A percentile compares a stretch with the other conserved stretches of the same genome.
These are phyloP conservation scores for Colletotrichum plurivorum DNA, from an alignment of 2,329 filamentous ascomycete genomes.

Conservation along the genomic window DNA sequence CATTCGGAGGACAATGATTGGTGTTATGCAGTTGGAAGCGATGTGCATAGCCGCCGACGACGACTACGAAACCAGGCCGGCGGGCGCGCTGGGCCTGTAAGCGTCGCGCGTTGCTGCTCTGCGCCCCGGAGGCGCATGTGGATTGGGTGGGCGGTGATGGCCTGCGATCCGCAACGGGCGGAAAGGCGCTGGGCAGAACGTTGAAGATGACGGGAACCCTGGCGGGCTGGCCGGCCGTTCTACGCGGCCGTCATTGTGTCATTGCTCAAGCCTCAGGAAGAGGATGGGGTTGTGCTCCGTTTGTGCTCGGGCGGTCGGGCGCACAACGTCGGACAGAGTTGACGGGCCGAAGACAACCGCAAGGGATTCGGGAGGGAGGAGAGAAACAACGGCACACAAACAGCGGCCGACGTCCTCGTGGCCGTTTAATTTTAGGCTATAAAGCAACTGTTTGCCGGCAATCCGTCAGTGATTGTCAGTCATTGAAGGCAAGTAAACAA, in stretches of 20 bases:
- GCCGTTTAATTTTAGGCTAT: neutral
- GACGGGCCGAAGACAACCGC: conserved; percentile 12
- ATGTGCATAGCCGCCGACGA: conserved; percentile 40
- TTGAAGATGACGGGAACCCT: conserved; percentile 19
- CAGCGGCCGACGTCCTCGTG: neutral
- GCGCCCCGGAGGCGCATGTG: conserved; percentile 12
- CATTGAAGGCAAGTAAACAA: neutral
- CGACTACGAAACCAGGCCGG: conserved; percentile 10
- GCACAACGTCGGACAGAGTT: neutral
- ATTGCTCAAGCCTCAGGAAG: neutral
- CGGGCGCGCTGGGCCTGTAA: conserved; percentile 34
- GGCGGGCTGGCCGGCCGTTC: conserved; percentile 1
- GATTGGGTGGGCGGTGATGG: conserved; percentile 20
- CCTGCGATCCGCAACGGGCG: conserved; percentile 28
- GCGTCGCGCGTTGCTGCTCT: conserved; percentile 7
- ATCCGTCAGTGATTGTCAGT: neutral
- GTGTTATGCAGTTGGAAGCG: conserved; percentile 39
- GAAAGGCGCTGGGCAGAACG: conserved; percentile 7
- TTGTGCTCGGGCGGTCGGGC: conserved; percentile 2
- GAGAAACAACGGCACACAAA: conserved; percentile 8
- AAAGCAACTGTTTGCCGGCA: conserved; percentile 24
- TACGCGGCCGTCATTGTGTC: conserved; percentile 5
- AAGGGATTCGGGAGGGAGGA: conserved; percentile 1
- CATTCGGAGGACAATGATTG: conserved; percentile 17
- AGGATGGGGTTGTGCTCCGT: neutral